Base-by-base conservation (phyloP, 257 asterid genomes). In the Nicotiana attenuata region DNA sequence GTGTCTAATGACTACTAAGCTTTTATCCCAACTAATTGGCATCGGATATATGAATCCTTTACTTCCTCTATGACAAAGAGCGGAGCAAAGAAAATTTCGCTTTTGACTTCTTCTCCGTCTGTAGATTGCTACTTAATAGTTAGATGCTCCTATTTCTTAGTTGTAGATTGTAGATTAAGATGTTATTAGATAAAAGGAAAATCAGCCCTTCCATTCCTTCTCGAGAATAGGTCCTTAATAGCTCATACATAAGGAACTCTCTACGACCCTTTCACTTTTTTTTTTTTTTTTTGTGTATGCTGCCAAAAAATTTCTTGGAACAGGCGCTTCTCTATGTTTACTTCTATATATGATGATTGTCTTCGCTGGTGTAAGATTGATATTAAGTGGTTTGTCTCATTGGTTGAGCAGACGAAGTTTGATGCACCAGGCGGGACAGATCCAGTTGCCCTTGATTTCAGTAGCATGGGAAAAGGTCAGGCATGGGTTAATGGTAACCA, bases 381-480 rank as follows among this genome's bases (percentile, higher is more conserved):
- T 75, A 24, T 50, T 75, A 26, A 75, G 26, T 26, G 17, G 80
- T 14, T 50, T 63, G 26, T 24, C 41, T 71, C 4, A 8, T 20
- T 29, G 52, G 19, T 63, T 66, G 16, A 85, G 76, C 90, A 95
- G 98, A 86, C 99, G 55, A 82, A 82, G 84, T 93, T 95, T 89
- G 96, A 91, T 81, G 88, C 86, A 76, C 93, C 92, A 85, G 88
- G 71, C 29, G 98, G 94, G 82, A 78, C 86, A 76, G 95, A 93
- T 84, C 97, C 99, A 57, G 92, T 93, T 81, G 89, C 92, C 82
- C 87, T 95, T 56, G 90, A 90, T 86, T 81, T 95, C 77, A 77
- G 89, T 33, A 91, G 92, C 85, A 93, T 95, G 99, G 97, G 96
- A 20, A 95, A 95, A 86, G 99, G 98, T 81, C 98, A 95, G 83